Base-by-base conservation (phyloP, 352 stramenopile genomes). In the Phytophthora agathidicida region DNA sequence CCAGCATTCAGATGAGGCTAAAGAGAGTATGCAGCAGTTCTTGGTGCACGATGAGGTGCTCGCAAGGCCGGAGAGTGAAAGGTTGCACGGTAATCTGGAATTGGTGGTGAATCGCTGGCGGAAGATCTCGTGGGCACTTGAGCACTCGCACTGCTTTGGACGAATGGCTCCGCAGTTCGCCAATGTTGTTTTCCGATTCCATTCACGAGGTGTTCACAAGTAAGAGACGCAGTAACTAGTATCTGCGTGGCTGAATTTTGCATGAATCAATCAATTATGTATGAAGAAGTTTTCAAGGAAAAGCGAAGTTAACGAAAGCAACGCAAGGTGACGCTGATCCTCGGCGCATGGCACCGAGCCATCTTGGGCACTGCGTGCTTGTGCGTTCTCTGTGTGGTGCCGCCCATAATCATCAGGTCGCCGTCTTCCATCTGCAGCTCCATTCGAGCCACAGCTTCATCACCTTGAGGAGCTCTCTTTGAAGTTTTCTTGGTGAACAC, bases 281-380 rank as follows among this genome's bases (percentile, higher is more conserved):
- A 31, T 33, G 32, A 44, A 10, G 51, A 50, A 22, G 52, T 10
- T 45, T 50, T 44, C 33, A 42, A 27, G 37, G 14, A 28, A 22
- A 20, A 26, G 49, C 38, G 11, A 38, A 30, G 9, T 54, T 67
- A 73, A 36, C 68, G 53, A 54, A 84, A 85, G 49, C 68, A 87
- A 9, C 77, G 74, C 35, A 87, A 52, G 1, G 77, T 87, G 46
- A 87, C 30, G 45, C 71, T 83, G 28, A 88, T 74, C 6, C 75
- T 71, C 13, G 59, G 60, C 9, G 75, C 64, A 7, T 24, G 38
- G 46, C 77, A 88, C 38, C 41, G 30, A 30, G 77, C 71, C 77
- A 83, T 86, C 55, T 89, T 96, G 7, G 86, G 86, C 23, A 93
- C 65, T 57, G 83, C 82, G 31, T 96, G 86, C 33, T 91, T 91